Evolutionary conservation across 306 rosid genomes (phyloP).

Genomic region (Ormosia emarginata): DNA sequence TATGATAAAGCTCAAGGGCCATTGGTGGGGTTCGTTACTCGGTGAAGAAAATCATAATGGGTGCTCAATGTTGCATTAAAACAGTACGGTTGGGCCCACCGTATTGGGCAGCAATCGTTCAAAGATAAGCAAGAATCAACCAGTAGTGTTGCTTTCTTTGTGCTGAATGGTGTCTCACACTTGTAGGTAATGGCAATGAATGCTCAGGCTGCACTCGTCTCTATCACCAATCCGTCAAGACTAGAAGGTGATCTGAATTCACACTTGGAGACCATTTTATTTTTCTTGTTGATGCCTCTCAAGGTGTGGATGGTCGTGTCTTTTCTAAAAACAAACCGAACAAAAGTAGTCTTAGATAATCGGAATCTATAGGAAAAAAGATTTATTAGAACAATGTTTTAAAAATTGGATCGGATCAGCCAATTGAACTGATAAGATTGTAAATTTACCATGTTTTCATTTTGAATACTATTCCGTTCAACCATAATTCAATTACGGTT

Average conservation of each 20-base stretch:
- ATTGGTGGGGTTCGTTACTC: conserved; percentile 36
- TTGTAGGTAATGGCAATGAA: conserved; percentile 25
- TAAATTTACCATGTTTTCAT: too few relatives aligned
- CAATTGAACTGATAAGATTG: too few relatives aligned
- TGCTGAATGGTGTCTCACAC: conserved; percentile 30
- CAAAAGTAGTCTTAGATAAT: not conserved
- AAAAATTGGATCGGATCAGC: too few relatives aligned
- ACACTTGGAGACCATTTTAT: not conserved
- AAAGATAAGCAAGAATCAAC: conserved; percentile 31
- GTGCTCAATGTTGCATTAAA: conserved; percentile 37
- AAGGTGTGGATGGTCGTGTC: not conserved
- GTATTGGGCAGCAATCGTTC: conserved; percentile 21
- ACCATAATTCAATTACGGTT: too few relatives aligned
- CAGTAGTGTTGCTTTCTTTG: conserved; percentile 35
- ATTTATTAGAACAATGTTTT: too few relatives aligned
- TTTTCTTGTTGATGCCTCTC: not conserved
- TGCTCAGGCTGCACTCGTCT: conserved; percentile 20
- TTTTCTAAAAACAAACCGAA: conserved; percentile 14
- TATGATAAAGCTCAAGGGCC: conserved; percentile 28
- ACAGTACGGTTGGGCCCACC: conserved; percentile 41
- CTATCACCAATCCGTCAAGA: conserved; percentile 12
- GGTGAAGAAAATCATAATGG: conserved; percentile 31
- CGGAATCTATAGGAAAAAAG: not conserved
- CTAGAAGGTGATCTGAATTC: conserved; percentile 10
- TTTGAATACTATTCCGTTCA: too few relatives aligned